Evolutionary conservation across 2,329 filamentous ascomycete genomes (phyloP).

Genomic region (Fusarium nurragi): DNA sequence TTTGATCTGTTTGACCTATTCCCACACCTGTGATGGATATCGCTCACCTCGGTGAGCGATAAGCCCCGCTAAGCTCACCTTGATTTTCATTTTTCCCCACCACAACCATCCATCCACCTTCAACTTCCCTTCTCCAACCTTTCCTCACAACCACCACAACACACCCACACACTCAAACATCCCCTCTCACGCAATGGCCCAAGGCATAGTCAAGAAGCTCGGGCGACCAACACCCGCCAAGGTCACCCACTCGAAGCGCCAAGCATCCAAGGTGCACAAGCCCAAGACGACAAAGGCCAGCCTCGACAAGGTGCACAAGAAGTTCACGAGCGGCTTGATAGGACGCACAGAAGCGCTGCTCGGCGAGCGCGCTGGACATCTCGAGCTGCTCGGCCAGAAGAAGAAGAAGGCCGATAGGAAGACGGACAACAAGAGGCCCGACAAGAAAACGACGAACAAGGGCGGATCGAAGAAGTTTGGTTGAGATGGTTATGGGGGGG

Average conservation of each 20-base stretch:
- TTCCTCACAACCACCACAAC: background rate
- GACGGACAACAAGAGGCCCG: slow-evolving; percentile 48
- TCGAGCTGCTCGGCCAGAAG: slow-evolving; percentile 67
- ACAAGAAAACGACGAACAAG: slow-evolving; percentile 47
- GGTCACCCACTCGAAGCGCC: slow-evolving; percentile 54
- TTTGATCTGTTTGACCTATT: background rate
- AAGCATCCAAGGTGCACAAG: slow-evolving; percentile 60
- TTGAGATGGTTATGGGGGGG: slow-evolving; percentile 46
- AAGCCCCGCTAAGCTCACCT: slow-evolving; percentile 30
- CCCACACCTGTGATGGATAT: background rate
- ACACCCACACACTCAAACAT: background rate
- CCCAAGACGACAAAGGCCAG: slow-evolving; percentile 56
- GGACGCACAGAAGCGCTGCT: slow-evolving; percentile 66
- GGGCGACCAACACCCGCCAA: slow-evolving; percentile 53
- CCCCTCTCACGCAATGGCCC: slow-evolving; percentile 57
- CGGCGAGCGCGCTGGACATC: slow-evolving; percentile 66
- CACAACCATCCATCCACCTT: background rate
- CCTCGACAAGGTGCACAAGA: slow-evolving; percentile 64
- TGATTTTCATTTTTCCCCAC: slow-evolving; percentile 30
- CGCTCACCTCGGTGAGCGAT: slow-evolving; percentile 17
- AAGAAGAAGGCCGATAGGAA: slow-evolving; percentile 61
- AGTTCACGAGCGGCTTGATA: slow-evolving; percentile 64
- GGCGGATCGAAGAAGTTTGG: slow-evolving; percentile 67
- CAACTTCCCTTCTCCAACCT: slow-evolving; percentile 49
- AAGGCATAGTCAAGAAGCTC: slow-evolving; percentile 63